Evolutionary conservation across 1,284 basidiomycete species (phyloP).

Genomic region (Tetrapyrgos nigripes): DNA sequence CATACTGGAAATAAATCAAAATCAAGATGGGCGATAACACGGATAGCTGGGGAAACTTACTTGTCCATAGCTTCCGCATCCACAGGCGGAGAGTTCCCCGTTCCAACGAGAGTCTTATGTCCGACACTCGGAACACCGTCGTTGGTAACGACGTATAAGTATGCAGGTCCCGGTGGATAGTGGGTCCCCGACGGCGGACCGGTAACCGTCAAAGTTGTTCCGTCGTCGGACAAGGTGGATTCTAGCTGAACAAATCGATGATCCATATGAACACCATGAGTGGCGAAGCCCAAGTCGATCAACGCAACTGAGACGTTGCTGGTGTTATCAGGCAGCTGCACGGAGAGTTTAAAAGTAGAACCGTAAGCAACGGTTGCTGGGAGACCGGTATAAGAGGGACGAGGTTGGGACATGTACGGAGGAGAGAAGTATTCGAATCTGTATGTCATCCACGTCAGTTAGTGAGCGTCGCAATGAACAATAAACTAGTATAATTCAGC

Average conservation of each 20-base stretch:
- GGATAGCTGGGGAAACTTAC: neutral
- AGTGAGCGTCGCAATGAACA: constrained; percentile 24
- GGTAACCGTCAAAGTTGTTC: constrained; percentile 40
- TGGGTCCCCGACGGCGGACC: constrained; percentile 49
- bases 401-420: constrained; percentile 40
- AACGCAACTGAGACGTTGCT: constrained; percentile 39
- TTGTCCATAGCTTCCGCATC: constrained; percentile 23
- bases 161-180: constrained; percentile 62
- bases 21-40: too few relatives aligned
- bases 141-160: constrained; percentile 58
- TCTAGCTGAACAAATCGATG: constrained; percentile 52
- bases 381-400: constrained; percentile 50
- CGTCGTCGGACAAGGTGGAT: constrained; percentile 31
- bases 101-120: constrained; percentile 21
- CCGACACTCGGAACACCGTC: constrained; percentile 35
- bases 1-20: too few relatives aligned
- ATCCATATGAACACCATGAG: constrained; percentile 57
- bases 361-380: constrained; percentile 40
- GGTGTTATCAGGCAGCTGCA: constrained; percentile 21
- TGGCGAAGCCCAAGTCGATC: constrained; percentile 60
- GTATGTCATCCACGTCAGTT: neutral
- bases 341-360: constrained; percentile 18
- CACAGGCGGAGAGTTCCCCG: constrained; percentile 19
- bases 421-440: constrained; percentile 27
- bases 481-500: neutral